Conservation (phyloP, 1,139 yeast genomes). For the Suhomyces terraborum region DNA sequence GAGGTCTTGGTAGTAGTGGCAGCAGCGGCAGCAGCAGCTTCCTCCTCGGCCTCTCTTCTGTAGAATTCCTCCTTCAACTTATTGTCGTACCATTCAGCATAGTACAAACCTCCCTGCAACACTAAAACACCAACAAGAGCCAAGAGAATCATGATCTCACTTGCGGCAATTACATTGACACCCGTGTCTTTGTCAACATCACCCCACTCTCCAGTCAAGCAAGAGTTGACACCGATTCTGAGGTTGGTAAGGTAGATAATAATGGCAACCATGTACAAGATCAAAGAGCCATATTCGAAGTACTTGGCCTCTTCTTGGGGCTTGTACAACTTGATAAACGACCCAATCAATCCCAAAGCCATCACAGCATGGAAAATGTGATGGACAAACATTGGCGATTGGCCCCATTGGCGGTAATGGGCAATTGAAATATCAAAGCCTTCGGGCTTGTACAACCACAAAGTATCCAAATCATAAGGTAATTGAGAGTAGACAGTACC, state of each 20-base stretch:
- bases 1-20: slow-evolving; percentile 20
- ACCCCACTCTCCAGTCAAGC: slow-evolving; percentile 81
- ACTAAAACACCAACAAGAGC: slow-evolving; percentile 75
- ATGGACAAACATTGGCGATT: slow-evolving; percentile 59
- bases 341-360: slow-evolving; percentile 67
- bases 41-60: slow-evolving; percentile 42
- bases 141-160: slow-evolving; percentile 73
- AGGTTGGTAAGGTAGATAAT: slow-evolving; percentile 85
- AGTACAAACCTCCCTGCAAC: slow-evolving; percentile 87
- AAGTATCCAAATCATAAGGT: slow-evolving; percentile 79
- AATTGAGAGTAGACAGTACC: slow-evolving; percentile 79
- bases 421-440: slow-evolving; percentile 62
- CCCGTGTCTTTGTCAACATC: slow-evolving; percentile 88
- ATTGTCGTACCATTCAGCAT: slow-evolving; percentile 76
- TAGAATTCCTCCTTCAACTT: slow-evolving; percentile 55
- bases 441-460: slow-evolving; percentile 60
- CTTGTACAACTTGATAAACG: slow-evolving; percentile 77
- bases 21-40: slow-evolving; percentile 17
- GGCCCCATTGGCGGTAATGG: slow-evolving; percentile 76
- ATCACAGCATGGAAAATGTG: slow-evolving; percentile 63
- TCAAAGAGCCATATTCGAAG: slow-evolving; percentile 87
- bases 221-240: slow-evolving; percentile 75
- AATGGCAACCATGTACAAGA: slow-evolving; percentile 66
- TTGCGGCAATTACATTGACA: slow-evolving; percentile 87
- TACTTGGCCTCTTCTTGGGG: slow-evolving; percentile 81